Evolutionary conservation across 2,329 filamentous ascomycete genomes (phyloP), one percentile per base, ranked within the genome.

Genomic region (Colletotrichum sansevieriae): DNA sequence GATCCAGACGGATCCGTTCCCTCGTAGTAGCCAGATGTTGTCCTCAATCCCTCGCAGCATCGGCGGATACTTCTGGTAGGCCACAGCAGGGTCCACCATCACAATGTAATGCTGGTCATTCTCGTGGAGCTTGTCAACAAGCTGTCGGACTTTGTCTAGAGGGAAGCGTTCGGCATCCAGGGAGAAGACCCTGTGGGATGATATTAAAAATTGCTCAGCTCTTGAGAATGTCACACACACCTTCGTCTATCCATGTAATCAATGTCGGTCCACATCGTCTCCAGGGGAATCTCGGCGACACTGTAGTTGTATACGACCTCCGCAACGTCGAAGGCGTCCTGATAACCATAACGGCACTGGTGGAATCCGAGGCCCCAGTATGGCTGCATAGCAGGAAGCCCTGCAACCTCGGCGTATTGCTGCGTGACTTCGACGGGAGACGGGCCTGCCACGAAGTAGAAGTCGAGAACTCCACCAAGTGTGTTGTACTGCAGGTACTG

Each of bases 401-500:
- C 87, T 10, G 84, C 83, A 37, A 90, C 78, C 66, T 87, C 83
- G 1, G 87, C 81, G 71, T 91, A 91, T 73, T 91, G 88, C 72
- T 81, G 80, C 11, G 87, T 82, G 0, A 90, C 87, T 11, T 88
- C 85, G 44, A 87, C 79, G 0, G 89, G 87, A 0, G 81, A 83
- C 0, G 88, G 86, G 0, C 89, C 90, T 9, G 87, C 83, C 10
- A 91, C 73, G 74, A 91, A 91, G 75, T 91, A 91, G 59, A 91
- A 87, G 77, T 95, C 93, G 2, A 96, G 76, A 20, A 95, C 85
- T 10, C 93, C 93, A 7, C 93, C 92, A 0, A 95, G 83, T 1
- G 88, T 88, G 76, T 95, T 93, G 80, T 95, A 96, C 78, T 95
- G 91, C 5, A 96, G 85, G 66, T 90, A 93, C 75, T 95, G 89